Evolutionary conservation across 148 eudicot species (phyloP).

Genomic region (Persicaria tinctoria): DNA sequence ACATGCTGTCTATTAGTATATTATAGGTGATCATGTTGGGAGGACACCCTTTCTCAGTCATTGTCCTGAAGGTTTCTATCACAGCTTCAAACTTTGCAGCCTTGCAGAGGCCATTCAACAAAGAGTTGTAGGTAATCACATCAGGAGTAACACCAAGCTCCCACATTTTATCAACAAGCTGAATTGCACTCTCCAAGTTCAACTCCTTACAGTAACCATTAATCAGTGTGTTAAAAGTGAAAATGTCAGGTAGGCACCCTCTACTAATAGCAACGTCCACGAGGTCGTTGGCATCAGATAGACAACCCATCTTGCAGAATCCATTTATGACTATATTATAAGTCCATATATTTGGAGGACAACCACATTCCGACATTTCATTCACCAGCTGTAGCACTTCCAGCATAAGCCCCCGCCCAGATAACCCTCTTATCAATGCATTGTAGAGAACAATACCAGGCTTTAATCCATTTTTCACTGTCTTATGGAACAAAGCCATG

Average conservation of each 20-base stretch:
- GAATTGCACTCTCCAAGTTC: conserved; percentile 66
- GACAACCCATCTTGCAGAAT: conserved; percentile 84
- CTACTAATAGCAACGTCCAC: conserved; percentile 62
- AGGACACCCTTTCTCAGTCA: conserved; percentile 71
- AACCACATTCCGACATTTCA: conserved; percentile 67
- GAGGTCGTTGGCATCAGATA: conserved; percentile 65
- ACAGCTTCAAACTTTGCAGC: conserved; percentile 58
- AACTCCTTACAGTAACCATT: conserved; percentile 86
- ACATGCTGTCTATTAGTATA: conserved; percentile 69
- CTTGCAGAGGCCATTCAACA: conserved; percentile 86
- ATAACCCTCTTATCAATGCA: conserved; percentile 81
- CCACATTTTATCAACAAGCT: conserved; percentile 64
- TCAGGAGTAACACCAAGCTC: conserved; percentile 70
- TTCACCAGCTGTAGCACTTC: conserved; percentile 64
- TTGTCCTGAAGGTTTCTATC: conserved; percentile 62
- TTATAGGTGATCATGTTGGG: conserved; percentile 74
- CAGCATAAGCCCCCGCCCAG: conserved; percentile 53
- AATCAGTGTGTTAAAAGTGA: conserved; percentile 82
- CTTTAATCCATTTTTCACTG: conserved; percentile 49
- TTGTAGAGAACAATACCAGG: conserved; percentile 53
- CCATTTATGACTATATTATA: conserved; percentile 77
- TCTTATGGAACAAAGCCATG: conserved; percentile 45
- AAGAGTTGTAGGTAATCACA: conserved; percentile 75
- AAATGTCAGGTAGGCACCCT: conserved; percentile 81
- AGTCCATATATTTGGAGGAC: conserved; percentile 70